Conservation (phyloP, 331 rosid species). For the Malus hybrid region DNA sequence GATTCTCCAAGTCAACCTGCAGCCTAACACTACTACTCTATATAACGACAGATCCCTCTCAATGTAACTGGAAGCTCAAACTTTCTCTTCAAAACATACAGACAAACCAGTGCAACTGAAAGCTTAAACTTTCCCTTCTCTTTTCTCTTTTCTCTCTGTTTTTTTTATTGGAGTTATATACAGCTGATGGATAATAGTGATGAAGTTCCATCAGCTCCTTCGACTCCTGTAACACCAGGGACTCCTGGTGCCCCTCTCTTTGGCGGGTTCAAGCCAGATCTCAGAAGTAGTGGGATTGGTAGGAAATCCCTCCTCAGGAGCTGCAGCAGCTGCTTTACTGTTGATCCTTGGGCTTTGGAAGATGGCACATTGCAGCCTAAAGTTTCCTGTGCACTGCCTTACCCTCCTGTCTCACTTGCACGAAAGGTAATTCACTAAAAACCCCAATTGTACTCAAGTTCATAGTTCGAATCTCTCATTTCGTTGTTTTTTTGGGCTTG, state of each 20-base stretch:
- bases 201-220: constrained; percentile 46
- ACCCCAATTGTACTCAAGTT: no score
- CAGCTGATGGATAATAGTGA: constrained; percentile 6
- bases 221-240: constrained; percentile 76
- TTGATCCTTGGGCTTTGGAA: constrained; percentile 52
- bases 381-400: constrained; percentile 54
- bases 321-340: constrained; percentile 52
- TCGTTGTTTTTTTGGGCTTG: no score
- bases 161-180: neutral
- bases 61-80: neutral
- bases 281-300: constrained; percentile 29
- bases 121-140: neutral
- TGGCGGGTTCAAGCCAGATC: constrained; percentile 43
- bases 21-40: constrained; percentile 13
- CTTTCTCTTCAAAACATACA: constrained; percentile 16
- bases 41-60: constrained; percentile 11
- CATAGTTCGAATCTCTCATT: no score
- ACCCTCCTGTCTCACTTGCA: constrained; percentile 63
- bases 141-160: neutral
- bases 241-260: constrained; percentile 86
- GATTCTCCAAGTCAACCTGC: constrained; percentile 45
- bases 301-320: constrained; percentile 55
- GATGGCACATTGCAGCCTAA: constrained; percentile 50
- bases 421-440: constrained; percentile 40
- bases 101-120: constrained; percentile 16